Evolutionary conservation across 139 green algal genomes (phyloP).

Genomic region (Mychonastes homosphaera): DNA sequence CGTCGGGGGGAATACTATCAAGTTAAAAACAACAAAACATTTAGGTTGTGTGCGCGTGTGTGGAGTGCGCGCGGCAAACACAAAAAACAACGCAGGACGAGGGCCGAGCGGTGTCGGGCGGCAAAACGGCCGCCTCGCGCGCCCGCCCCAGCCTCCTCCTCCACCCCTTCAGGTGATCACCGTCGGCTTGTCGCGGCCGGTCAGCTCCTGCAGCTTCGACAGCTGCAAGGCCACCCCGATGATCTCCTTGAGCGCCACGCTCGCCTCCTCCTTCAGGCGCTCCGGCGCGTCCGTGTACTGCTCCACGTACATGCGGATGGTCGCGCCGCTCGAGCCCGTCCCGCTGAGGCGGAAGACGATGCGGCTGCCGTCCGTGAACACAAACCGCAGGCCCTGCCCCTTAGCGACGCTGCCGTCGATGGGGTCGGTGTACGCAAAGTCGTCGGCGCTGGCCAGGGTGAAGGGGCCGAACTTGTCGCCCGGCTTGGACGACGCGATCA

Average conservation of each 20-base stretch:
- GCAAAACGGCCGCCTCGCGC: too few species aligned
- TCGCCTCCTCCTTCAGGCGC: conserved; percentile 70
- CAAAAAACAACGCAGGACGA: too few species aligned
- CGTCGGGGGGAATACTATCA: too few species aligned
- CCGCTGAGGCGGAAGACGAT: conserved; percentile 94
- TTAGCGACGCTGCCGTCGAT: conserved; percentile 83
- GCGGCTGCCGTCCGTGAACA: conserved; percentile 88
- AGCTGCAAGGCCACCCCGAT: conserved; percentile 65
- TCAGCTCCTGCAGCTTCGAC: conserved; percentile 82
- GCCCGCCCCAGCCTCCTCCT: too few species aligned
- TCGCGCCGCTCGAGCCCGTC: conserved; percentile 77
- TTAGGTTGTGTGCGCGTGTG: too few species aligned
- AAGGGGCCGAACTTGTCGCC: conserved; percentile 72
- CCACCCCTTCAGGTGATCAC: conserved; percentile 85
- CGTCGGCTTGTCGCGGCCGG: conserved; percentile 88
- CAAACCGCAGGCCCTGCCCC: conserved; percentile 92
- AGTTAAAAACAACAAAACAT: too few species aligned
- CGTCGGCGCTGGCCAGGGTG: conserved; percentile 74
- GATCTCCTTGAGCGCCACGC: too few species aligned
- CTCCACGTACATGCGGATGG: conserved; percentile 97
- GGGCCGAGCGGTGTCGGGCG: too few species aligned
- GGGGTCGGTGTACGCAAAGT: conserved; percentile 97
- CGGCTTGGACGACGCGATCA: conserved; percentile 41
- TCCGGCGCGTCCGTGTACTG: conserved; percentile 76
- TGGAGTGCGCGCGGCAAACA: too few species aligned